Percentiles rank a stretch among this genome's conserved stretches.
These are phyloP conservation scores for Asterophora lycoperdoides DNA, from an alignment of 768 basidiomycete genomes.

Conservation along the genomic window DNA sequence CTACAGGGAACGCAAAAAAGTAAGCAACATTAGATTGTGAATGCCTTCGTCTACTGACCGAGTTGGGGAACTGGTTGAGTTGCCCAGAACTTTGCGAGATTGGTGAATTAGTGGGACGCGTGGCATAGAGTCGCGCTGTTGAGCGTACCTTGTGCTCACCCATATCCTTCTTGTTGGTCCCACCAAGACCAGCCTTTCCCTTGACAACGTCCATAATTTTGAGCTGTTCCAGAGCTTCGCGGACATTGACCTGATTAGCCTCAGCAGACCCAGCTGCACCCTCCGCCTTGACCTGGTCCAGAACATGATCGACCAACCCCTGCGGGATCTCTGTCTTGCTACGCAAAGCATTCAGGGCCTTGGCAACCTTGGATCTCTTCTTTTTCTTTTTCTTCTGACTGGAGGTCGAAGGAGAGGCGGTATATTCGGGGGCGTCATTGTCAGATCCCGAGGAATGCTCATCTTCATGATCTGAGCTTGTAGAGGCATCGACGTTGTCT, in stretches of 20 bases:
- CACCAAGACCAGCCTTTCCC: conserved; percentile 75
- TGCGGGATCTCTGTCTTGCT: conserved; percentile 53
- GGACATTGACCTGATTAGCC: conserved; percentile 62
- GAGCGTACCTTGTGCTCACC: conserved; percentile 81
- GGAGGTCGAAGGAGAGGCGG: conserved; percentile 38
- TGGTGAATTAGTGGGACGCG: conserved; percentile 4
- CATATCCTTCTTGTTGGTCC: conserved; percentile 72
- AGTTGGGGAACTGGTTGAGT: conserved; percentile 96
- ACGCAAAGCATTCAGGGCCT: conserved; percentile 43
- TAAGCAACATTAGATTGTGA: not conserved
- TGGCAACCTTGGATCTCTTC: conserved; percentile 72
- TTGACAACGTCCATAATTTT: conserved; percentile 83
- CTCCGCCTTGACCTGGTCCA: conserved; percentile 62
- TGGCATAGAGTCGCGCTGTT: not conserved
- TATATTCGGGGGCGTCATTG: conserved; percentile 5
- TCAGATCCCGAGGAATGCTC: conserved; percentile 29
- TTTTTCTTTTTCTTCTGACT: conserved; percentile 80
- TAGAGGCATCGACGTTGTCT: conserved; percentile 37
- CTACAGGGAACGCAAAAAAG: conserved; percentile 28
- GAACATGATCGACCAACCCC: conserved; percentile 60
- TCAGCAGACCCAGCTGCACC: conserved; percentile 40
- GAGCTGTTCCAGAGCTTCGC: conserved; percentile 67
- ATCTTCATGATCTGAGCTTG: conserved; percentile 32
- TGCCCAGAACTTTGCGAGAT: conserved; percentile 80
- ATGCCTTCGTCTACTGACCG: conserved; percentile 37